Base-by-base conservation (phyloP, 495 filamentous ascomycete genomes). In the Letharia lupina region DNA sequence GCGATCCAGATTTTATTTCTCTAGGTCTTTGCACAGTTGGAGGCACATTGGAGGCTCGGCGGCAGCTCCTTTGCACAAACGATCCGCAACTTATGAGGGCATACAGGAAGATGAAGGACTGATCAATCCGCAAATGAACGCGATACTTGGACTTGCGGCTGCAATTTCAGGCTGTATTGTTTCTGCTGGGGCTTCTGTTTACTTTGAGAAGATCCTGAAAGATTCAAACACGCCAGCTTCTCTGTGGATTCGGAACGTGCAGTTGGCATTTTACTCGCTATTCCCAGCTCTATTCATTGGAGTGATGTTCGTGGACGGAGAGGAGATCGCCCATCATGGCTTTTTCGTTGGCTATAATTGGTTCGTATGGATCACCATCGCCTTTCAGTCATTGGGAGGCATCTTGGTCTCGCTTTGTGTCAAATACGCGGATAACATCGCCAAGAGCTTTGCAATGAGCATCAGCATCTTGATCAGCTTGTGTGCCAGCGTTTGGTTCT, bases 81-180 rank as follows among this genome's bases (percentile, higher is more conserved):
- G 94, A n/a, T 96, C 92, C n/a, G 92, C 91, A 8, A 95, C 91
- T 1, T 96, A 97, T 71, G 88, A 96, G 75, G 93, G 94, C 31
- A 96, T 96, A 62, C 81, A 91, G 68, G 88, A 94, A 66, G 93
- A 96, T 71, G 81, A 88, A 48, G 80, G 82, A 54, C 75, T 83
- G 39, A 82, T 80, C 23, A 77, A 83, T 35, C 89, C 87, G 12
- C 76, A 81, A 48, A 84, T 95, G 83, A 91, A 91, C 75, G 82
- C 85, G 60, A 81, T 83, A 1, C 77, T 95, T 63, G 94, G 94
- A n/a, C 72, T 98, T 15, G 74, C 85, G 2, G 86, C 93, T 0
- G 92, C 93, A 4, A 74, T 93, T 62, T 79, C 87, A 8, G 87
- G 91, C 33, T 90, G 89, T 65, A 77, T 84, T 18, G 83, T 93